Base-by-base conservation (phyloP, 2,329 filamentous ascomycete species). In the Talaromyces sp. region DNA sequence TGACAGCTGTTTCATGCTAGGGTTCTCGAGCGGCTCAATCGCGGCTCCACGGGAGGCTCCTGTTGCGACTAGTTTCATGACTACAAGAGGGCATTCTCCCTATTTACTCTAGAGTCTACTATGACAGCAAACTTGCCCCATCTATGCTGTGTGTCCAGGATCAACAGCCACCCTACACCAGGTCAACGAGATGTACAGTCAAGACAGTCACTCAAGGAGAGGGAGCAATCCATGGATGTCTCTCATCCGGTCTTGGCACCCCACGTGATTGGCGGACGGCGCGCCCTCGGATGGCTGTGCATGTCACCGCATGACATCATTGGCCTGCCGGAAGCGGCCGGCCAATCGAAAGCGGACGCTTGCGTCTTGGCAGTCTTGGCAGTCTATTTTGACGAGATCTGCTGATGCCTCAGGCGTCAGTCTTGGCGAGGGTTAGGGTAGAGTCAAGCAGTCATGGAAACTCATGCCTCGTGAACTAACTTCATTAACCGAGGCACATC, bases 221-320 rank as follows among this genome's bases (percentile, higher is more conserved):
- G 47, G 5, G 13, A 45, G 40, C n/a, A n/a, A n/a, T n/a, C n/a
- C n/a, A n/a, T n/a, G 15, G 11, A 53, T 56, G 51, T 56, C 29
- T 56, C 51, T 36, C n/a, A 34, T 6, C 7, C 4, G 11, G 53
- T 38, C 53, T 56, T 36, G 53, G 53, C 53, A 22, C 31, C 2
- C 1, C 1, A 5, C 17, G 0, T 63, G 49, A 63, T 63, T 56
- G 61, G 51, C 29, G 49, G 61, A 38, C 5, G 19, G 36, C 36
- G 38, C 27, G 38, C 15, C 38, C 61, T 19, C n/a, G 22, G 45
- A 47, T 22, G 59, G 59, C 59, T 38, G 49, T 54, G 61, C 61
- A 59, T 31, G 56, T 59, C 56, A 59, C 7, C 36, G 38, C 56
- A 63, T 63, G 61, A 63, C 61, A 63, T 63, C 61, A 63, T 53